phyloP scores from a whole-genome alignment of 2,329 filamentous ascomycete species.

The Trichoderma oligosporum region DNA sequence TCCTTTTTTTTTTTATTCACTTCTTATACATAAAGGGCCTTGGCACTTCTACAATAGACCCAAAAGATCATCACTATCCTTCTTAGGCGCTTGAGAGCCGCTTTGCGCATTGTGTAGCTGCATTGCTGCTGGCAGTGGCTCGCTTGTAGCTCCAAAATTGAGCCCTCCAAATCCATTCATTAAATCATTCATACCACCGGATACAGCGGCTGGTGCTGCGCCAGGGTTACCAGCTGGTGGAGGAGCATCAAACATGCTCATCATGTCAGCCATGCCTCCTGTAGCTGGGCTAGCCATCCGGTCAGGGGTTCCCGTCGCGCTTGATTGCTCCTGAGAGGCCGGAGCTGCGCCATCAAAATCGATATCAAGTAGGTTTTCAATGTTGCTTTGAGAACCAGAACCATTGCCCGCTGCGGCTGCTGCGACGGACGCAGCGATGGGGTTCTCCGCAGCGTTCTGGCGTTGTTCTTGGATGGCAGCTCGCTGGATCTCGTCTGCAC shows the following conservation, averaged over 20 bases:
- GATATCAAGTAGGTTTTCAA: constrained; percentile 93
- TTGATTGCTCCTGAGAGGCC: constrained; percentile 68
- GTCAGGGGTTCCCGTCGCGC: constrained; percentile 60
- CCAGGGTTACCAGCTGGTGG: constrained; percentile 46
- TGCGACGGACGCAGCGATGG: constrained; percentile 79
- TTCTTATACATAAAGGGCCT: not conserved
- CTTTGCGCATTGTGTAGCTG: constrained; percentile 46
- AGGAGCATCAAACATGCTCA: constrained; percentile 67
- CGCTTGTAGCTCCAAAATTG: constrained; percentile 58
- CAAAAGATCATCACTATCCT: constrained; percentile 59
- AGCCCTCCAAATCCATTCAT: constrained; percentile 85
- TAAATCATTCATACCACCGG: constrained; percentile 74
- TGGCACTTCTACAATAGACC: constrained; percentile 37
- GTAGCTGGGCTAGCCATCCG: constrained; percentile 60
- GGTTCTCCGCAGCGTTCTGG: constrained; percentile 88
- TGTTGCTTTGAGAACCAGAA: constrained; percentile 65
- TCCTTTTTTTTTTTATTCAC: not conserved
- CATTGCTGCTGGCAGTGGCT: constrained; percentile 61
- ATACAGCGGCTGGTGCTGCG: constrained; percentile 33
- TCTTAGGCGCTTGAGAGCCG: constrained; percentile 45
- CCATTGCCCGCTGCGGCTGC: constrained; percentile 66
- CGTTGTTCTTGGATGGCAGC: constrained; percentile 95
- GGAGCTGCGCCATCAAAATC: constrained; percentile 92
- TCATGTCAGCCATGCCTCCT: constrained; percentile 59
- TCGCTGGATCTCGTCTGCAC: constrained; percentile 88